Evolutionary conservation across 176 grass and related monocot genomes (phyloP).

Genomic region (Lolium perenne): DNA sequence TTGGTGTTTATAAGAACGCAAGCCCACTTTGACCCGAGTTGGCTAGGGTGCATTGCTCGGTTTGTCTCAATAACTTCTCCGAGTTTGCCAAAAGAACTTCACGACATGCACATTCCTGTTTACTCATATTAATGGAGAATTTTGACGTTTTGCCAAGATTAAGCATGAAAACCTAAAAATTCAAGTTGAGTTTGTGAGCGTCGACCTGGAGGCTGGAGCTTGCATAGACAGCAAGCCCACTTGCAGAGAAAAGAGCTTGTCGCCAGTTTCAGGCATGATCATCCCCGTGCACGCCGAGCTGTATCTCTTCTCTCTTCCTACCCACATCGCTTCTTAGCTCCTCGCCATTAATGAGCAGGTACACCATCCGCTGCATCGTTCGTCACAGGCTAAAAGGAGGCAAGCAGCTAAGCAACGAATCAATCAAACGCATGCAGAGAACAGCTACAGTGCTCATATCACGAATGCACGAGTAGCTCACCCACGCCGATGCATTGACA

Average conservation of each 20-base stretch:
- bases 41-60: too few relatives aligned
- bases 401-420: conserved; percentile 25
- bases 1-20: too few relatives aligned
- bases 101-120: neutral
- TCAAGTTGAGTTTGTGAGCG: neutral
- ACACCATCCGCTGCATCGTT: too few relatives aligned
- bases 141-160: neutral
- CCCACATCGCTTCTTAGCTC: neutral
- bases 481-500: conserved; percentile 25
- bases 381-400: conserved; percentile 28
- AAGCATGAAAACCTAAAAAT: neutral
- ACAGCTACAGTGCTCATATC: neutral
- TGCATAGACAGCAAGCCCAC: neutral
- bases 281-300: conserved; percentile 20
- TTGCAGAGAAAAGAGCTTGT: conserved; percentile 31
- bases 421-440: neutral
- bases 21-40: too few relatives aligned
- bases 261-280: neutral
- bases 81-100: neutral
- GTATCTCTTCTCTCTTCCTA: neutral
- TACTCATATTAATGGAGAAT: neutral
- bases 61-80: neutral
- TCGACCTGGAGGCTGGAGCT: too few relatives aligned
- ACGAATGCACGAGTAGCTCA: conserved; percentile 1
- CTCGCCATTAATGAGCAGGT: conserved; percentile 28